Percentiles rank a stretch among this genome's conserved stretches.
Evolutionary conservation across 805 yeast species (phyloP).

Genomic region (Candida sonorensis): DNA sequence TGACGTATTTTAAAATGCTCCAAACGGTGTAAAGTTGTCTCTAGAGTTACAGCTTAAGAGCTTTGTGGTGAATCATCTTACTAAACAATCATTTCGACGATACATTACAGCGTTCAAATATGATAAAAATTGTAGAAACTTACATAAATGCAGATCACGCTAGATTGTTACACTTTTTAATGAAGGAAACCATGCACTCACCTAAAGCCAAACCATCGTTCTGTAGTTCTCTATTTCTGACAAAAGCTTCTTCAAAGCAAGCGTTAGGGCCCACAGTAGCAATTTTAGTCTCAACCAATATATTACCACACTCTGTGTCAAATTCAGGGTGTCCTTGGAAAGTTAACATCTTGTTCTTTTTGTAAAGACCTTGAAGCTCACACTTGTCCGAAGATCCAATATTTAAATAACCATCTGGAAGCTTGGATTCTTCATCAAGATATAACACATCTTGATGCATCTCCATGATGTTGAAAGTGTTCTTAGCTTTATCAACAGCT

Average conservation of each 20-base stretch:
- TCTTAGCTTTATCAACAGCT: slow-evolving; percentile 6
- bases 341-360: slow-evolving; percentile 46
- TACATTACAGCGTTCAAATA: no score
- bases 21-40: no score
- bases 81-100: no score
- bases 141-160: no score
- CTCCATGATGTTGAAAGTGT: slow-evolving; percentile 38
- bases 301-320: slow-evolving; percentile 25
- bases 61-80: no score
- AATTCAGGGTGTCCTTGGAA: slow-evolving; percentile 94
- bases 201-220: slow-evolving; percentile 8
- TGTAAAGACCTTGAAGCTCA: slow-evolving; percentile 59
- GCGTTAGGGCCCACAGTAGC: slow-evolving; percentile 3
- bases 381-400: slow-evolving; percentile 50
- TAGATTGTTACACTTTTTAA: slow-evolving; percentile 1
- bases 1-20: no score
- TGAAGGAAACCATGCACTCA: slow-evolving; percentile 5
- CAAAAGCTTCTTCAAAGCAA: slow-evolving; percentile 2
- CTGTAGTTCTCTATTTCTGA: slow-evolving; percentile 1
- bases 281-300: slow-evolving; percentile 3
- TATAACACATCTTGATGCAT: slow-evolving; percentile 48
- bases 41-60: no score
- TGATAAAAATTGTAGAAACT: no score
- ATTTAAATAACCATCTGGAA: slow-evolving; percentile 31
- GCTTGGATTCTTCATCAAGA: not conserved